phyloP scores from a whole-genome alignment of 164 flowering plant genomes.

The Liriodendron chinense region DNA sequence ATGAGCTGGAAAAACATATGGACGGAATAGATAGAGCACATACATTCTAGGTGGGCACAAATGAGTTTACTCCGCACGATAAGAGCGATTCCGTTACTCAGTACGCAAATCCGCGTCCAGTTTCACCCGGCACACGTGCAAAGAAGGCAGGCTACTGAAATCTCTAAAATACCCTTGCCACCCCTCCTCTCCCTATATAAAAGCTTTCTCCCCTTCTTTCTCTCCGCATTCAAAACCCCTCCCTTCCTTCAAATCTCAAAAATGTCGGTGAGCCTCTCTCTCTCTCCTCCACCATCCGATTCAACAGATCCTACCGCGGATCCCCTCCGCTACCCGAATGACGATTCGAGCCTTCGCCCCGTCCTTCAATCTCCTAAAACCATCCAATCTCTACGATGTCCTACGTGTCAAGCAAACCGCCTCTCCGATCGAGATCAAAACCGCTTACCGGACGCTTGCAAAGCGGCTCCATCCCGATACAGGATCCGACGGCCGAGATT shows the following conservation, averaged over 20 bases:
- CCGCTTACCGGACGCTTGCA: too few relatives aligned
- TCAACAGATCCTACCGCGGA: neutral
- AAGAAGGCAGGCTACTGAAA: neutral
- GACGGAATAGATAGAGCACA: too few relatives aligned
- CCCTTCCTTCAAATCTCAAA: neutral
- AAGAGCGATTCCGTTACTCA: too few relatives aligned
- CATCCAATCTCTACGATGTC: too few relatives aligned
- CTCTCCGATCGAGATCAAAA: too few relatives aligned
- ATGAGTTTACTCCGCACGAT: too few relatives aligned
- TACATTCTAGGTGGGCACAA: too few relatives aligned
- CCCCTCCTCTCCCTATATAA: neutral
- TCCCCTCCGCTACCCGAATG: neutral
- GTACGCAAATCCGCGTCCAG: too few relatives aligned
- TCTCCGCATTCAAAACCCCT: neutral
- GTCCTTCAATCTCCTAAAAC: neutral
- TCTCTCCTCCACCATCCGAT: constrained; percentile 1
- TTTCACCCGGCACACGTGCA: neutral
- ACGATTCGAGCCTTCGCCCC: neutral
- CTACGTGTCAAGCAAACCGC: too few relatives aligned
- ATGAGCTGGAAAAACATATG: too few relatives aligned
- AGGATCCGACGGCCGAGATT: too few relatives aligned
- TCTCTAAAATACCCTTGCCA: neutral
- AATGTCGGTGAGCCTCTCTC: constrained; percentile 1
- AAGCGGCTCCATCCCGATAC: too few relatives aligned
- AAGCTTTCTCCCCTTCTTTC: neutral